Evolutionary conservation across 345 rosid genomes (phyloP).

Genomic region (Aethionema arabicum): DNA sequence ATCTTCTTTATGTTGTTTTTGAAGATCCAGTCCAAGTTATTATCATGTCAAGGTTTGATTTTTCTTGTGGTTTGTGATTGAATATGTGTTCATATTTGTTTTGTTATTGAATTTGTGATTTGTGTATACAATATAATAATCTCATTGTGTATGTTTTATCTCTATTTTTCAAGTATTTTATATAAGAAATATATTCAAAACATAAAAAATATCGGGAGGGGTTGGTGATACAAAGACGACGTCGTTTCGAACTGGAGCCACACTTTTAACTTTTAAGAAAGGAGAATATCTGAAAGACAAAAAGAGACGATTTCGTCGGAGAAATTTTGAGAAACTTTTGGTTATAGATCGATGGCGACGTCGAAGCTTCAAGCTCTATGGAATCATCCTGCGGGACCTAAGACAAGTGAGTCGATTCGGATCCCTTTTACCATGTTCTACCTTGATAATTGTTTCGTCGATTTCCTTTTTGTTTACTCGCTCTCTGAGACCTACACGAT

Average conservation of each 20-base stretch:
- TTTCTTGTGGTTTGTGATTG: background rate
- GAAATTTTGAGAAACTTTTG: background rate
- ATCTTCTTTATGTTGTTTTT: background rate
- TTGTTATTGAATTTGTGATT: too few species aligned
- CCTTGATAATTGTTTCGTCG: background rate
- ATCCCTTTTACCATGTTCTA: constrained; percentile 3
- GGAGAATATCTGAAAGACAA: background rate
- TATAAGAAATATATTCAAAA: too few species aligned
- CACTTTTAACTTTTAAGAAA: background rate
- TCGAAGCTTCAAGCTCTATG: constrained; percentile 86
- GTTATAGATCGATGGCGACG: constrained; percentile 45
- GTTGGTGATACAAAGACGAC: background rate
- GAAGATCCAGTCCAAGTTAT: background rate
- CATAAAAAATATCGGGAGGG: too few species aligned
- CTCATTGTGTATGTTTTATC: too few species aligned
- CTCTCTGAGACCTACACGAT: background rate
- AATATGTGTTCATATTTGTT: too few species aligned
- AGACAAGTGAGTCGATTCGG: constrained; percentile 61
- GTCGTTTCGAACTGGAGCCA: background rate
- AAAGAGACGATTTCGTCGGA: background rate
- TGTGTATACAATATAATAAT: too few species aligned
- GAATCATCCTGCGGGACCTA: constrained; percentile 97
- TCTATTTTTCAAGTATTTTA: too few species aligned
- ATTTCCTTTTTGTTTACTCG: background rate
- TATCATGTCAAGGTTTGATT: constrained; percentile 4